Conservation (phyloP, 1,284 basidiomycete genomes). For the Somion occarium region DNA sequence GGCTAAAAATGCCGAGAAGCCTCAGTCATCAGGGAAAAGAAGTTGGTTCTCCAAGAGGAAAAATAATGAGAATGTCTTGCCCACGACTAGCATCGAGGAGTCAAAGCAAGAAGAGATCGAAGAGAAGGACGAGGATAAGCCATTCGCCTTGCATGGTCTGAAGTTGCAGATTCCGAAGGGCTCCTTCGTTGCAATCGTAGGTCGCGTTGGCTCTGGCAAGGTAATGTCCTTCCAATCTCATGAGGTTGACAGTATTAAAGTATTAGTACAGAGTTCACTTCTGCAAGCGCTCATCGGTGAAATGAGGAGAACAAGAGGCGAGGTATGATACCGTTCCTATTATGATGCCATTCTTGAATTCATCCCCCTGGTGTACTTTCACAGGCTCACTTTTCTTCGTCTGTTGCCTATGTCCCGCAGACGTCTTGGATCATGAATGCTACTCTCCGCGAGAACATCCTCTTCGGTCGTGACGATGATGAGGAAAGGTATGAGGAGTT, state of each 20-base stretch:
- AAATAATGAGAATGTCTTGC: conserved; percentile 18
- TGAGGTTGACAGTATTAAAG: neutral
- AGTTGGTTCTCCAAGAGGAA: conserved; percentile 15
- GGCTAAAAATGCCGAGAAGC: conserved; percentile 13
- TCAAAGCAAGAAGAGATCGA: conserved; percentile 14
- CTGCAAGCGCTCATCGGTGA: conserved; percentile 76
- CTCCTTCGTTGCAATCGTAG: conserved; percentile 68
- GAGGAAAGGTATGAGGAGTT: conserved; percentile 43
- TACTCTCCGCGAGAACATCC: conserved; percentile 62
- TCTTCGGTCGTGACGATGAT: conserved; percentile 60
- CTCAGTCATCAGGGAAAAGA: conserved; percentile 13
- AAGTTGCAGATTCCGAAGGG: conserved; percentile 56
- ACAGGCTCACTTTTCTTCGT: conserved; percentile 59
- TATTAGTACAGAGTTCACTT: conserved; percentile 54
- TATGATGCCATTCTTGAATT: neutral
- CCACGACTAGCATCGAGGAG: conserved; percentile 12
- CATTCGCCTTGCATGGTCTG: conserved; percentile 59
- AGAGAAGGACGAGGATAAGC: conserved; percentile 39
- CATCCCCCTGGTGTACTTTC: conserved; percentile 15
- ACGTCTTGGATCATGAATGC: conserved; percentile 78
- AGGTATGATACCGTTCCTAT: conserved; percentile 27
- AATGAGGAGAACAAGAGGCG: conserved; percentile 62
- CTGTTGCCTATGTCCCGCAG: conserved; percentile 75
- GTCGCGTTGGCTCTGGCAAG: conserved; percentile 72
- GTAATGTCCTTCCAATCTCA: conserved; percentile 28